Percentiles rank a stretch among this genome's conserved stretches.
phyloP scores from a whole-genome alignment of 2,329 filamentous ascomycete genomes.

The Ceratocystis ficicola region DNA sequence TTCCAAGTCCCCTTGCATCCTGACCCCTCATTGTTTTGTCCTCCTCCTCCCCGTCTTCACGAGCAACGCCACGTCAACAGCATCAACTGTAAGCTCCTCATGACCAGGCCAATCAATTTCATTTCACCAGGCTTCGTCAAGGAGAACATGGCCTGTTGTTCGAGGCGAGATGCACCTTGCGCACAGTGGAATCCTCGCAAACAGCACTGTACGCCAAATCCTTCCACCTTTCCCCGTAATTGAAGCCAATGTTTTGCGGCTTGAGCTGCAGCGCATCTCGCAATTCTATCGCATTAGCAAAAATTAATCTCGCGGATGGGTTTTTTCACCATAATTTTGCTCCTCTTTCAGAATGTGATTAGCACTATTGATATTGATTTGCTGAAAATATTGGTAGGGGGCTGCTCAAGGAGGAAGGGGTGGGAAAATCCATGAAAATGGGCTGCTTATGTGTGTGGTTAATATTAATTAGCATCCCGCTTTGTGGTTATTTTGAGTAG shows the following conservation, averaged over 20 bases:
- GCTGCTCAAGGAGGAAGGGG: too few relatives aligned
- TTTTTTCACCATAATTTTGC: background rate
- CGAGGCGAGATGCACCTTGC: background rate
- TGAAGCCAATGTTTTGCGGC: slow-evolving; percentile 7
- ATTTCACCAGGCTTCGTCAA: too few relatives aligned
- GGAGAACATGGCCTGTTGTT: too few relatives aligned
- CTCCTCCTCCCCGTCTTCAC: background rate
- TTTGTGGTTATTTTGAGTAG: background rate
- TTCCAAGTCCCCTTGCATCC: background rate
- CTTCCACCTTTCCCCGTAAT: slow-evolving; percentile 10
- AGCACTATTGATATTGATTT: too few relatives aligned
- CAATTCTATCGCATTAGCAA: background rate
- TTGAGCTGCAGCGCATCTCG: background rate
- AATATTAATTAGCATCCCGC: background rate
- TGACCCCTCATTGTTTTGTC: too few relatives aligned
- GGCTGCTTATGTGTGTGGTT: too few relatives aligned
- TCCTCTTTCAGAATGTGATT: background rate
- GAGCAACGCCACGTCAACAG: slow-evolving; percentile 1
- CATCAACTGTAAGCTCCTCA: background rate
- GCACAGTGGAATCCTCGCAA: background rate
- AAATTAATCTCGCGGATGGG: background rate
- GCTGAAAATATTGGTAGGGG: too few relatives aligned
- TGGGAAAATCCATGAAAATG: too few relatives aligned
- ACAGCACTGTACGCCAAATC: background rate
- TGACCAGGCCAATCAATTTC: too few relatives aligned